Evolutionary conservation across 805 yeast genomes (phyloP), one percentile per base, ranked within the genome.

Genomic region (Sugiyamaella qingdaonensis): DNA sequence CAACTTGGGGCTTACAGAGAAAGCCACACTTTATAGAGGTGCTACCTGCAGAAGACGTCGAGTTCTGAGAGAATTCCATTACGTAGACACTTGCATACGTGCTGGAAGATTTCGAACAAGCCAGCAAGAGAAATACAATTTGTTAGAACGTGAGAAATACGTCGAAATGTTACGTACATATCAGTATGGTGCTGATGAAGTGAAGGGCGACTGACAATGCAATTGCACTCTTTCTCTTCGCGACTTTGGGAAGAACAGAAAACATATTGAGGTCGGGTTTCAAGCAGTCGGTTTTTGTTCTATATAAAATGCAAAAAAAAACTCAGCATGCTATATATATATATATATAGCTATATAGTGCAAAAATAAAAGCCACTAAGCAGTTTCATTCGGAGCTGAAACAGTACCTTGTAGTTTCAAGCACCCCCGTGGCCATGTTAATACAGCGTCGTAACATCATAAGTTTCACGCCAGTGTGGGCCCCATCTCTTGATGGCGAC

Each of bases 381-480:
- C 29, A 4, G 29, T 24, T 24, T 24, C 29, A 24, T 7, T n/a
- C n/a, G n/a, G n/a, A n/a, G n/a, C n/a, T n/a, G 39, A 34, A 34
- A n/a, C 39, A 34, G 8, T n/a, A 34, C 39, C 29, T 24, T 24
- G 29, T 24, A 24, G 29, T 24, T 24, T 24, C 29, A 24, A 7
- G 7, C 3, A 3, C 7, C 7, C 29, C 7, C 7, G 7, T 24
- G 29, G 7, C 29, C 29, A 7, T 24, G 4, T 44, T 52, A 57
- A 50, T 76, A 77, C 37, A 68, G 65, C 16, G 64, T 58, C 7
- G 69, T 61, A 39, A 77, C 61, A 56, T 78, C 79, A 57, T 70
- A 74, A 39, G 67, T 61, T 37, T 70, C 73, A 34, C 81, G 64
- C 60, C 73, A 70, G 14, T 64, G 60, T 3, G 65, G 63, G 5